Conservation (phyloP, 352 stramenopile genomes). For the Pythium biforme region DNA sequence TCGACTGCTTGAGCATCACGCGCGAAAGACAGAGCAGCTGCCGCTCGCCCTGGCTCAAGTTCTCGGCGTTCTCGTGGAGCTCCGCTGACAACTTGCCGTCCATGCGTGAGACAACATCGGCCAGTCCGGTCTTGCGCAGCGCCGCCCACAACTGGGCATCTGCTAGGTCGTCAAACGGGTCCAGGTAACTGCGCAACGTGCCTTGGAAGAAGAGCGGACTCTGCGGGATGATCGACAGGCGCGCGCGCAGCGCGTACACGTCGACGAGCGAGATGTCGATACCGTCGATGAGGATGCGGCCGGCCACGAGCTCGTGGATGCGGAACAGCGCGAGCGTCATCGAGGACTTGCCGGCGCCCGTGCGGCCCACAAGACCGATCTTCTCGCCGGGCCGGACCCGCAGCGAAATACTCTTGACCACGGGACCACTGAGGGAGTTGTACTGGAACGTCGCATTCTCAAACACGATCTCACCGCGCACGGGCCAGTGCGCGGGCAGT, state of each 20-base stretch:
- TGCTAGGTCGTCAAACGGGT: conserved; percentile 75
- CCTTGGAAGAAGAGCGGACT: conserved; percentile 26
- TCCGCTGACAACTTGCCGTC: conserved; percentile 36
- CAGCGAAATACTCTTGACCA: conserved; percentile 37
- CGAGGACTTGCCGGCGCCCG: conserved; percentile 27
- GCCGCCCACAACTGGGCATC: conserved; percentile 66
- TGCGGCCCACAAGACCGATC: conserved; percentile 80
- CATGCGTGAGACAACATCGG: conserved; percentile 3
- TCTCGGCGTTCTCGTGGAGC: conserved; percentile 69
- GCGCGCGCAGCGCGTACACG: conserved; percentile 12
- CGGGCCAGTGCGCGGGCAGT: neutral
- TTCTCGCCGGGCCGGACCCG: conserved; percentile 40
- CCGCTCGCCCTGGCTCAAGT: conserved; percentile 70
- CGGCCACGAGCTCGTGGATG: conserved; percentile 19
- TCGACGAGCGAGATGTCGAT: conserved; percentile 26
- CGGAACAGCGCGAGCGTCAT: conserved; percentile 18
- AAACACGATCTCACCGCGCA: conserved; percentile 13
- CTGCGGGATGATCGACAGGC: conserved; percentile 27
- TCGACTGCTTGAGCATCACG: conserved; percentile 27
- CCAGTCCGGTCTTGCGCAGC: conserved; percentile 32
- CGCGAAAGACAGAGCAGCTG: conserved; percentile 35
- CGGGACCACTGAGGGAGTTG: neutral
- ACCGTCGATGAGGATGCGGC: conserved; percentile 29
- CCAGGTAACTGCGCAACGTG: conserved; percentile 52
- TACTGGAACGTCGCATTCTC: conserved; percentile 35